Evolutionary conservation across 805 yeast species (phyloP).

Genomic region (Candida insectalens): DNA sequence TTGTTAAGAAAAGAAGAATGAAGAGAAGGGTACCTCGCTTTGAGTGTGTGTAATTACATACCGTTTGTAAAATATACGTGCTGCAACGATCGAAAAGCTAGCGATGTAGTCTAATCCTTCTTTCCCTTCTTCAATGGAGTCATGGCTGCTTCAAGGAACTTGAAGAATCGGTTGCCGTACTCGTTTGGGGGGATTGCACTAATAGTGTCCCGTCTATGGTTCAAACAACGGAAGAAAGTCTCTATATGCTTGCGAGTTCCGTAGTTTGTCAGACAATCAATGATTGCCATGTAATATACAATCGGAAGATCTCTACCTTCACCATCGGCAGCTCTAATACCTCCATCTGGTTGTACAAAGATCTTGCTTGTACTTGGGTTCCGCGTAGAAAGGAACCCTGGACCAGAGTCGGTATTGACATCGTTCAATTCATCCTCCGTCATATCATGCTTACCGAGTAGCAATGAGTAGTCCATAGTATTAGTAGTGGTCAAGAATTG

Average conservation of each 20-base stretch:
- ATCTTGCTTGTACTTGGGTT: slow-evolving; percentile 6
- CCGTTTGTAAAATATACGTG: too few relatives aligned
- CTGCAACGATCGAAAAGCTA: too few relatives aligned
- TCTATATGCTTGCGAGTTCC: slow-evolving; percentile 68
- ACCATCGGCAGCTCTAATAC: slow-evolving; percentile 64
- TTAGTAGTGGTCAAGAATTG: slow-evolving; percentile 60
- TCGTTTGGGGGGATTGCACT: slow-evolving; percentile 88
- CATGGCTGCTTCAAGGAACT: slow-evolving; percentile 40
- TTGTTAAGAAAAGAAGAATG: too few relatives aligned
- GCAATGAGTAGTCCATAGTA: slow-evolving; percentile 91
- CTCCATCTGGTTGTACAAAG: slow-evolving; percentile 48
- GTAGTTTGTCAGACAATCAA: slow-evolving; percentile 85
- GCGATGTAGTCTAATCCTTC: background rate
- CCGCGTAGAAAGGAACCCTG: slow-evolving; percentile 10
- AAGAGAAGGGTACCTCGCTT: too few relatives aligned
- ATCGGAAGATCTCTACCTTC: slow-evolving; percentile 50
- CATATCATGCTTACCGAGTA: slow-evolving; percentile 81
- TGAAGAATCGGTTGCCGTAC: slow-evolving; percentile 78
- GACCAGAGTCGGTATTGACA: slow-evolving; percentile 17
- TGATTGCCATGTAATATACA: slow-evolving; percentile 85
- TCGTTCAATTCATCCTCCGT: slow-evolving; percentile 35
- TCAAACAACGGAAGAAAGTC: slow-evolving; percentile 73
- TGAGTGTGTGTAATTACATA: too few relatives aligned
- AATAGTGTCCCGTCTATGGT: slow-evolving; percentile 57
- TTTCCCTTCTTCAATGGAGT: slow-evolving; percentile 1